Conservation (phyloP, 2,329 filamentous ascomycete species). For the Neofusicoccum sp. region DNA sequence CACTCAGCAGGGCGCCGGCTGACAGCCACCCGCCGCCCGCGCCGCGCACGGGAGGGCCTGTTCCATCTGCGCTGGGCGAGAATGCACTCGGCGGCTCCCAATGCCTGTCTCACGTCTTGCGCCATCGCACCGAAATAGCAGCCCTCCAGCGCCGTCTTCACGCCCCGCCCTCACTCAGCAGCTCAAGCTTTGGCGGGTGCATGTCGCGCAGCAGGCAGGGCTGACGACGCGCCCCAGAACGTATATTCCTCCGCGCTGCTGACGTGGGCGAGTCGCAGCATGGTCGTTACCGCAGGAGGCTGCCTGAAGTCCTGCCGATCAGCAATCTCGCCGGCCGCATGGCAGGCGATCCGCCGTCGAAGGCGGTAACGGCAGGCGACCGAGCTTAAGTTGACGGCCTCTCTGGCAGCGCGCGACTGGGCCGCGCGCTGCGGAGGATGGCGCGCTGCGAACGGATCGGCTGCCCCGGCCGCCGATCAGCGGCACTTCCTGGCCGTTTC, state of each 20-base stretch:
- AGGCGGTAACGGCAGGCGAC: background rate
- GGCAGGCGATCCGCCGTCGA: background rate
- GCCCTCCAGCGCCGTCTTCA: slow-evolving; percentile 1
- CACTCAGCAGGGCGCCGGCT: slow-evolving; percentile 11
- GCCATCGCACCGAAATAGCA: slow-evolving; percentile 14
- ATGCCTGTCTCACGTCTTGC: slow-evolving; percentile 18
- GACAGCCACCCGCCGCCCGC: slow-evolving; percentile 14
- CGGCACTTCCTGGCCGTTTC: slow-evolving; percentile 9
- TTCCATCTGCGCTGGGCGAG: slow-evolving; percentile 12
- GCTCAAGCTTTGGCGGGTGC: background rate
- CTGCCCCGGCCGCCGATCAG: slow-evolving; percentile 9
- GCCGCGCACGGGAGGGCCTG: background rate
- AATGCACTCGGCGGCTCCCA: background rate
- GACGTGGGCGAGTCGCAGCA: slow-evolving; percentile 8
- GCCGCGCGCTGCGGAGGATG: slow-evolving; percentile 3
- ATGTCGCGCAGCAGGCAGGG: slow-evolving; percentile 16
- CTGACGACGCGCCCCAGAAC: slow-evolving; percentile 15
- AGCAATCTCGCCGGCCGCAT: background rate
- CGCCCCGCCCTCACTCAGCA: slow-evolving; percentile 13
- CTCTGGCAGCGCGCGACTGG: slow-evolving; percentile 5
- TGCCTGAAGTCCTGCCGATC: slow-evolving; percentile 13
- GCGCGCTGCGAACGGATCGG: background rate
- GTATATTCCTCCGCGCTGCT: slow-evolving; percentile 15
- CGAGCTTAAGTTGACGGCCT: background rate
- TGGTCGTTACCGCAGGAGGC: slow-evolving; percentile 1